phyloP scores from a whole-genome alignment of 768 basidiomycete genomes.

The Rhodotorula paludigena region DNA sequence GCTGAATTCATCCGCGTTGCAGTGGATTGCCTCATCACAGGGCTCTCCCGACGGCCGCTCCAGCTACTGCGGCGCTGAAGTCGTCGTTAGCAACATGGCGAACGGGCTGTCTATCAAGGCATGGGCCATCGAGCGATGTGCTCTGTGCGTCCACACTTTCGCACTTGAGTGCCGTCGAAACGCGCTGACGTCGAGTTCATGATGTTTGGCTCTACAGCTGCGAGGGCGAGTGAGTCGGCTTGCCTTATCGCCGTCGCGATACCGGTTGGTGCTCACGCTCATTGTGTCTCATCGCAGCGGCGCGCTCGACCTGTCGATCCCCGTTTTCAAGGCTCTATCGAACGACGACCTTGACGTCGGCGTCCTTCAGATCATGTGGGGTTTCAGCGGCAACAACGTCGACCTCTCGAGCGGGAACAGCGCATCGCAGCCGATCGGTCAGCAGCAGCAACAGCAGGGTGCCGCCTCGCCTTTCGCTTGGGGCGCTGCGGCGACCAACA shows the following conservation, averaged over 20 bases:
- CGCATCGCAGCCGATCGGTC: too few relatives aligned
- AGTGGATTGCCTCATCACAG: conserved; percentile 23
- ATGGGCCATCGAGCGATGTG: conserved; percentile 17
- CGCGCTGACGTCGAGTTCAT: not conserved
- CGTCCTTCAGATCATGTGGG: conserved; percentile 11
- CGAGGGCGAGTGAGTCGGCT: not conserved
- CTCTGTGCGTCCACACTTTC: not conserved
- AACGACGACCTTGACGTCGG: conserved; percentile 9
- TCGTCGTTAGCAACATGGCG: conserved; percentile 17
- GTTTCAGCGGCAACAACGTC: conserved; percentile 25
- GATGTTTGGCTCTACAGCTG: not conserved
- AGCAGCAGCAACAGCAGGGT: too few relatives aligned
- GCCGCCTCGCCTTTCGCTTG: too few relatives aligned
- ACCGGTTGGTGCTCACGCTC: not conserved
- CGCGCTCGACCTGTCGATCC: conserved; percentile 19
- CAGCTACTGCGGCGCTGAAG: conserved; percentile 13
- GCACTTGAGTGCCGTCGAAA: not conserved
- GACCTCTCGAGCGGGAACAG: too few relatives aligned
- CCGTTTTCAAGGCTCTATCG: conserved; percentile 13
- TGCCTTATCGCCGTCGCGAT: not conserved
- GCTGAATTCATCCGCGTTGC: not conserved
- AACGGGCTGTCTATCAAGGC: conserved; percentile 21
- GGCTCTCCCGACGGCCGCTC: not conserved
- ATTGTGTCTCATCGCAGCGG: not conserved
- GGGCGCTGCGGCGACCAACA: too few relatives aligned